phyloP scores from a whole-genome alignment of 495 filamentous ascomycete species.

The Lophium mytilinum region DNA sequence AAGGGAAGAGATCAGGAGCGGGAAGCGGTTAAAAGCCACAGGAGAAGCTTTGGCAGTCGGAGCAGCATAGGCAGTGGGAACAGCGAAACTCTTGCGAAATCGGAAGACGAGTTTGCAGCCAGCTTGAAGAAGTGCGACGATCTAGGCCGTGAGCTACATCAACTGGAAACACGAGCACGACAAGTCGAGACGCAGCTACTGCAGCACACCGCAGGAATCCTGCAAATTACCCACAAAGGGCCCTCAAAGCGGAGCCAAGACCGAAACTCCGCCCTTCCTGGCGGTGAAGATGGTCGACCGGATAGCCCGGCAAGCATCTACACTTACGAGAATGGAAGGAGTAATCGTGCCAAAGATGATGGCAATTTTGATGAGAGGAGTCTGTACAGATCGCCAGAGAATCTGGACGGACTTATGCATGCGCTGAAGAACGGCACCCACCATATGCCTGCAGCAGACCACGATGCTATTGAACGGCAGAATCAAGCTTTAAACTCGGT shows the following conservation, averaged over 20 bases:
- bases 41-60: conserved; percentile 48
- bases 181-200: conserved; percentile 64
- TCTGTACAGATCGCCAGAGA: conserved; percentile 65
- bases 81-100: conserved; percentile 40
- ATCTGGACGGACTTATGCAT: conserved; percentile 47
- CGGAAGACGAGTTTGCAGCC: conserved; percentile 64
- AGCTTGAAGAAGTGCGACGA: conserved; percentile 81
- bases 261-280: not conserved
- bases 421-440: conserved; percentile 28
- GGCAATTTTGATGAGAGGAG: conserved; percentile 72
- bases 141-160: conserved; percentile 68
- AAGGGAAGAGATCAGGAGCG: conserved; percentile 29
- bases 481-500: conserved; percentile 39
- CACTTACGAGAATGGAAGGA: conserved; percentile 46
- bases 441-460: not conserved
- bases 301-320: conserved; percentile 62
- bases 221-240: conserved; percentile 78
- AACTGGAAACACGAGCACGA: conserved; percentile 62
- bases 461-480: conserved; percentile 38
- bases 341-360: conserved; percentile 39
- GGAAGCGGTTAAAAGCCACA: conserved; percentile 26
- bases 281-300: conserved; percentile 31
- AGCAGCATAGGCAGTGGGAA: conserved; percentile 25
- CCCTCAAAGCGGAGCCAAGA: conserved; percentile 38
- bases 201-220: conserved; percentile 85